Percentiles rank a stretch among this genome's conserved stretches.
Conservation (phyloP, 129 eudicot species). For the Escallonia herrerae region DNA sequence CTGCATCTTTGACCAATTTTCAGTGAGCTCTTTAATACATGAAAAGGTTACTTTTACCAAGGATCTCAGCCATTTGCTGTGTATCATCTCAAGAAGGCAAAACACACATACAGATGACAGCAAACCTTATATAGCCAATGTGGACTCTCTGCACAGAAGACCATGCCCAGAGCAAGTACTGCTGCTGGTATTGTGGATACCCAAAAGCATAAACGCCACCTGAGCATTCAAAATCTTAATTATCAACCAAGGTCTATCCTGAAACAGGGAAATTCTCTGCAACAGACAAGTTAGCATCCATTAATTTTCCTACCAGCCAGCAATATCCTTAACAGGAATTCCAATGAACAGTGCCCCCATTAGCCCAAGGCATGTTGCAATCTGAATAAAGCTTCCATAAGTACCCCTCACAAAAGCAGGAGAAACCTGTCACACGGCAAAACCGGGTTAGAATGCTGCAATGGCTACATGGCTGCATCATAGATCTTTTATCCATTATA, state of each 20-base stretch:
- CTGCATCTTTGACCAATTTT: too few species aligned
- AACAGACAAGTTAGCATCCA: conserved; percentile 2
- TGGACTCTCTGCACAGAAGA: conserved; percentile 88
- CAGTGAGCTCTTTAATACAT: too few species aligned
- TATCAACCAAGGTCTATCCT: neutral
- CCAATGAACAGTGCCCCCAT: conserved; percentile 77
- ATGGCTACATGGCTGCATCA: neutral
- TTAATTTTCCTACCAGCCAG: conserved; percentile 55
- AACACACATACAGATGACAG: conserved; percentile 4
- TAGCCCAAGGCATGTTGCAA: conserved; percentile 88
- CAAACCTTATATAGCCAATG: conserved; percentile 96
- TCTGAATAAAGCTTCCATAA: conserved; percentile 95
- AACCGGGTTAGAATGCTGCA: conserved; percentile 6
- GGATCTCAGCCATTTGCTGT: too few species aligned
- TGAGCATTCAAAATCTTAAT: conserved; percentile 12
- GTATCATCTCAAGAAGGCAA: neutral
- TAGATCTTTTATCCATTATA: neutral
- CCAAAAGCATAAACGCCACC: conserved; percentile 99
- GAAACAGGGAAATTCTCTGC: neutral
- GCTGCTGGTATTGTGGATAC: conserved; percentile 76
- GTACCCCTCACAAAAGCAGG: conserved; percentile 96
- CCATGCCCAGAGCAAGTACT: conserved; percentile 69
- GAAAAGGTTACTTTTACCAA: too few species aligned
- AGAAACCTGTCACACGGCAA: conserved; percentile 48
- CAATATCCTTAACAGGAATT: conserved; percentile 69